These are phyloP conservation scores for Fusarium tuaranense DNA, from an alignment of 2,329 filamentous ascomycete genomes.

Conservation along the genomic window DNA sequence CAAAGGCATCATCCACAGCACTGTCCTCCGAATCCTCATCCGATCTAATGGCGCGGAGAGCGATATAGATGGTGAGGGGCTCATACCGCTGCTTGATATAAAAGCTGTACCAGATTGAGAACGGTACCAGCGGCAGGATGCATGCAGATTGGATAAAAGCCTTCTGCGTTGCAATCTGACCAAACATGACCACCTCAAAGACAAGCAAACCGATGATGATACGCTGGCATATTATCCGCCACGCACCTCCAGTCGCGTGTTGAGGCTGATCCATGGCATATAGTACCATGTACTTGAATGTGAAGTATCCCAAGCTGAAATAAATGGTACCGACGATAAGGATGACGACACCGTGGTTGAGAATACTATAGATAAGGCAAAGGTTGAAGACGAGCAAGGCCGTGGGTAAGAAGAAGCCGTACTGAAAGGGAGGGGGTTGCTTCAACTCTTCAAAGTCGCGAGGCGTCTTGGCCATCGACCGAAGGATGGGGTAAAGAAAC, in stretches of 20 bases:
- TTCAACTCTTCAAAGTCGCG: slow-evolving; percentile 87
- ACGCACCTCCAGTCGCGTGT: slow-evolving; percentile 91
- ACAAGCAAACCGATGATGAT: slow-evolving; percentile 87
- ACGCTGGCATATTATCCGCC: slow-evolving; percentile 96
- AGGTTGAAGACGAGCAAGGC: slow-evolving; percentile 94
- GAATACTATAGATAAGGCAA: slow-evolving; percentile 92
- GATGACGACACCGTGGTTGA: slow-evolving; percentile 83
- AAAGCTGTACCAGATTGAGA: slow-evolving; percentile 90
- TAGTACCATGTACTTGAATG: slow-evolving; percentile 96
- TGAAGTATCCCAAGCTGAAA: slow-evolving; percentile 85
- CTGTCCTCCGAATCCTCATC: slow-evolving; percentile 56
- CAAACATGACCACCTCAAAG: slow-evolving; percentile 92
- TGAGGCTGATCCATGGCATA: slow-evolving; percentile 99
- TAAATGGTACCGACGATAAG: slow-evolving; percentile 86
- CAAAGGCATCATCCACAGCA: slow-evolving; percentile 53
- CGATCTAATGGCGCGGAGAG: slow-evolving; percentile 83
- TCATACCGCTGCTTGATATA: slow-evolving; percentile 85
- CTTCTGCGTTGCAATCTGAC: slow-evolving; percentile 80
- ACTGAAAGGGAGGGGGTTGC: slow-evolving; percentile 89
- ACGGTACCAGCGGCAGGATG: slow-evolving; percentile 80
- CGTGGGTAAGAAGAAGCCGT: slow-evolving; percentile 95
- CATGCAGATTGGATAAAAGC: slow-evolving; percentile 80
- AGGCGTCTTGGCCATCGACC: slow-evolving; percentile 85
- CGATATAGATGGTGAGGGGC: slow-evolving; percentile 92
- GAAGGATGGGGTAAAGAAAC: slow-evolving; percentile 82